Evolutionary conservation across 1,284 basidiomycete genomes (phyloP), one percentile per base, ranked within the genome.

Genomic region (Earliella scabrosa): DNA sequence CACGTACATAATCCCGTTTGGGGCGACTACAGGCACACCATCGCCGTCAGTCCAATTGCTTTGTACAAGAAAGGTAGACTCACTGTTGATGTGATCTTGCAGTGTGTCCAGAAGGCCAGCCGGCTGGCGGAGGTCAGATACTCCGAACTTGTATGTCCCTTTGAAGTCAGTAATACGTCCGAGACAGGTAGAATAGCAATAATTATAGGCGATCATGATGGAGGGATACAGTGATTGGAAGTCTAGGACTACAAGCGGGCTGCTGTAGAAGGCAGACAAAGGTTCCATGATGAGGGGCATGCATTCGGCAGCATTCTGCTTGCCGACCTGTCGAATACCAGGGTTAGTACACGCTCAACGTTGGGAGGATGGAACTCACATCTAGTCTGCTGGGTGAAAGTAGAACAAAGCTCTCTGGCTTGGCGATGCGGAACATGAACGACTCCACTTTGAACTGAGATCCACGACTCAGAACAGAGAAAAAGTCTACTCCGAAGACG

Each of bases 371-470:
- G n/a, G n/a, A 4, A 76, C 84, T 60, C 59, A 94, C 93, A 70
- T 96, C 90, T 58, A 82, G 78, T 71, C 87, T 90, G 60, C 87
- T 95, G 0, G 95, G 95, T 1, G 95, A 96, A 23, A 95, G 75
- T 7, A 98, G 76, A 36, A 97, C 84, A 65, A 94, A 95, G 63
- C 85, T 93, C 70, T 98, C 97, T 0, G 96, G 95, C 74, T 99
- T 99, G n/a, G 94, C 93, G 47, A 99, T 95, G 23, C 95, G 87
- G 71, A 97, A 95, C 88, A 99, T 90, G 75, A 99, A 97, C 0
- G 95, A 95, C 76, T 99, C 97, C 20, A 99, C 97, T 75, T 98
- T 98, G 80, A 95, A 98, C 66, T 99, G 97, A 2, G 94, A 97
- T 1, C 97, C 97, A 29, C 97, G 86, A 62, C 87, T 95, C 56